Conservation (phyloP, 2,329 filamentous ascomycete species). For the Ramularia endophylla region DNA sequence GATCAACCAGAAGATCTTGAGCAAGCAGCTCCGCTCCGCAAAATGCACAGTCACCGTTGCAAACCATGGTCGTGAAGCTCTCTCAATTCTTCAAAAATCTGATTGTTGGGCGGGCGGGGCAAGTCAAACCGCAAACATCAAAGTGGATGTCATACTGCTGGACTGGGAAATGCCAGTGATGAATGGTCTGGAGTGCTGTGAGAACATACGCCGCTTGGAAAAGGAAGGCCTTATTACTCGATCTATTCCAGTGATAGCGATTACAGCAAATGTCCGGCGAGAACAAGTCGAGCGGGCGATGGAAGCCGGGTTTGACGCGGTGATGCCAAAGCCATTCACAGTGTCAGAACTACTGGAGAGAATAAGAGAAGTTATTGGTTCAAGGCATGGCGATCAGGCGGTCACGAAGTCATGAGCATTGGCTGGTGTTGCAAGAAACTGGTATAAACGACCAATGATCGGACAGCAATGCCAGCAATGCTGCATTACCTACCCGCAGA, state of each 20-base stretch:
- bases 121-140: background rate
- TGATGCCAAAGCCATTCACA: conserved; percentile 23
- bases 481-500: no score
- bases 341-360: conserved; percentile 17
- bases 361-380: background rate
- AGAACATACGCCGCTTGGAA: conserved; percentile 19
- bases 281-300: conserved; percentile 17
- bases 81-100: conserved; percentile 16
- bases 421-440: no score
- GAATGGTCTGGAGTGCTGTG: conserved; percentile 22
- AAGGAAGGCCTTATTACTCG: conserved; percentile 7
- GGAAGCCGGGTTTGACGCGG: conserved; percentile 18
- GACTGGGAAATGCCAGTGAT: conserved; percentile 26
- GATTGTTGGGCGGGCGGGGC: conserved; percentile 6
- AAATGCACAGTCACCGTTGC: conserved; percentile 21
- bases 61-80: conserved; percentile 23
- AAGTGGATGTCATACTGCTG: conserved; percentile 20
- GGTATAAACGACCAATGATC: no score
- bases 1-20: conserved; percentile 25
- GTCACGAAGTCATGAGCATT: no score
- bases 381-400: no score
- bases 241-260: conserved; percentile 19
- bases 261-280: conserved; percentile 21
- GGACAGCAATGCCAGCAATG: no score
- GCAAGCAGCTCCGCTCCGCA: conserved; percentile 18